Percentiles rank a stretch among this genome's conserved stretches.
Conservation (phyloP, 78 protist species). For the Monosiga brevicollis region DNA sequence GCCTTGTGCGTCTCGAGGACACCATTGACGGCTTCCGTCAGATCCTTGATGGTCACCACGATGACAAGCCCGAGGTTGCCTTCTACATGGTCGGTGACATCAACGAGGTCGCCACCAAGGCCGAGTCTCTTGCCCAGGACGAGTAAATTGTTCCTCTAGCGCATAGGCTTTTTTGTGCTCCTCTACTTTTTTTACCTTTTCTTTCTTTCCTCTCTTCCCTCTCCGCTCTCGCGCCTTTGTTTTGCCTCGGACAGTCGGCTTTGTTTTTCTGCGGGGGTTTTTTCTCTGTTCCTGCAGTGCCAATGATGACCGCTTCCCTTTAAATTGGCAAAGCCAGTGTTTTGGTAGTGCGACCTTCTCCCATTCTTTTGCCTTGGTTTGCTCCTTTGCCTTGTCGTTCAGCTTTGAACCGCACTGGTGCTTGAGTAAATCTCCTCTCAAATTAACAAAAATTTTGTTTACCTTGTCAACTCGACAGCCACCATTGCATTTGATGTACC, state of each 20-base stretch:
- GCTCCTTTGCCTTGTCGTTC: no score
- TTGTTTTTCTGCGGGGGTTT: background rate
- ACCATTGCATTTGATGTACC: no score
- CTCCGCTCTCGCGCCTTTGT: background rate
- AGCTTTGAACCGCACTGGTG: no score
- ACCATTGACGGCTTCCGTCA: constrained; percentile 73
- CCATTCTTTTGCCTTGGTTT: no score
- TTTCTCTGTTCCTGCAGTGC: background rate
- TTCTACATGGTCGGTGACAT: constrained; percentile 96
- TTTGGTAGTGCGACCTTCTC: no score
- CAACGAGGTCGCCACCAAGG: constrained; percentile 70
- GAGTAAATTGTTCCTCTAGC: background rate
- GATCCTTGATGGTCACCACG: constrained; percentile 77
- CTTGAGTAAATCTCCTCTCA: no score
- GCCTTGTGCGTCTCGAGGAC: constrained; percentile 76
- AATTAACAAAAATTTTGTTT: no score
- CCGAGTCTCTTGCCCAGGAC: constrained; percentile 52
- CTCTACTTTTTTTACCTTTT: no score
- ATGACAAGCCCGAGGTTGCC: constrained; percentile 91
- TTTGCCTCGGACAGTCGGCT: background rate
- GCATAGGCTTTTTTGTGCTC: background rate
- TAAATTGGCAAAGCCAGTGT: no score
- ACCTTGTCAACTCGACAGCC: no score
- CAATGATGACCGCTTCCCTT: background rate
- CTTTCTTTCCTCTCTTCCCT: background rate